phyloP scores from a whole-genome alignment of 176 grass and related monocot genomes.

The Pharus latifolius region DNA sequence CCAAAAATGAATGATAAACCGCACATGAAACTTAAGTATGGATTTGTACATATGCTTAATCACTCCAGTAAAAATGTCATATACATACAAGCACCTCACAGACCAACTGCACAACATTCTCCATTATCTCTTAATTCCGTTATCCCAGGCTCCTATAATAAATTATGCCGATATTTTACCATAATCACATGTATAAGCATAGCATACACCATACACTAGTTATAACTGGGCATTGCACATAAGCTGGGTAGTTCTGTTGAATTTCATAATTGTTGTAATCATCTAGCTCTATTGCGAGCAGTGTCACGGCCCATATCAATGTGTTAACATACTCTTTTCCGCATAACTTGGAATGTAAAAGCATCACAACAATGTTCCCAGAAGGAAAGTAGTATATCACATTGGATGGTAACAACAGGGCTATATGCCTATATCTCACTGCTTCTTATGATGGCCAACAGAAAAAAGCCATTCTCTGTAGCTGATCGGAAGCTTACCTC shows the following conservation, averaged over 20 bases:
- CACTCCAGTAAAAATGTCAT: background rate
- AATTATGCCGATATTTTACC: too few species aligned
- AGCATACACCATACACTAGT: background rate
- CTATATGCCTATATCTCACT: background rate
- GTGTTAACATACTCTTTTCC: too few species aligned
- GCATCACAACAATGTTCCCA: background rate
- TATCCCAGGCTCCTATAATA: too few species aligned
- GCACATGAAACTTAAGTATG: background rate
- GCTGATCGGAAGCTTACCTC: conserved; percentile 28
- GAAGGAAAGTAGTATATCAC: background rate
- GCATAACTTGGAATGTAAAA: background rate
- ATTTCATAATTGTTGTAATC: background rate
- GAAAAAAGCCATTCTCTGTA: too few species aligned
- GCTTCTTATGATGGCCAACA: background rate
- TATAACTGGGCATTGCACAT: background rate
- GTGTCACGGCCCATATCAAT: background rate
- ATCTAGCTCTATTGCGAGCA: background rate
- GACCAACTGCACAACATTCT: too few species aligned
- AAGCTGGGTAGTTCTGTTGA: background rate
- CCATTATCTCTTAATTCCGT: too few species aligned
- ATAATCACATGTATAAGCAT: background rate
- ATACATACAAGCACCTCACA: background rate
- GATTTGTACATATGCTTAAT: background rate
- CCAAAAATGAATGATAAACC: background rate
- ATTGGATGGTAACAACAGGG: background rate